These are phyloP conservation scores for Rugonectria rugulosa DNA, from an alignment of 2,329 filamentous ascomycete species.

Conservation along the genomic window DNA sequence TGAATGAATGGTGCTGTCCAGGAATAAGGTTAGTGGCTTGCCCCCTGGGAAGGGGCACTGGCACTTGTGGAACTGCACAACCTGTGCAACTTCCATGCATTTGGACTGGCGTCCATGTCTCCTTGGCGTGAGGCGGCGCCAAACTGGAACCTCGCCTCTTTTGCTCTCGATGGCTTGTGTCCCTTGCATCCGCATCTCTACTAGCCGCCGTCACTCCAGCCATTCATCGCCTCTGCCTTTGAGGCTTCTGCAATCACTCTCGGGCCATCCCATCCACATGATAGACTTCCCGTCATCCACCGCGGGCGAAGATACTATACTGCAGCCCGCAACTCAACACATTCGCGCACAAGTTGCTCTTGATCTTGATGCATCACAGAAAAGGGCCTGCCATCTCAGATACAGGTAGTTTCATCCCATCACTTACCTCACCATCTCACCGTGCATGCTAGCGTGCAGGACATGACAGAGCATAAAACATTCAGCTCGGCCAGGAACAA, in stretches of 20 bases:
- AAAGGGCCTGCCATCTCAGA: too few relatives aligned
- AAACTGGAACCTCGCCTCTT: slow-evolving; percentile 4
- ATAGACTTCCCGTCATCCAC: slow-evolving; percentile 1
- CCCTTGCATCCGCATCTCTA: slow-evolving; percentile 24
- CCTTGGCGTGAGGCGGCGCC: too few relatives aligned
- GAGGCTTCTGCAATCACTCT: slow-evolving; percentile 10
- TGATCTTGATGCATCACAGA: too few relatives aligned
- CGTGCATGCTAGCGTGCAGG: background rate
- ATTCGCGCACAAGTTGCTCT: background rate
- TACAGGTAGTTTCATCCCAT: background rate
- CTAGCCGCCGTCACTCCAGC: slow-evolving; percentile 5
- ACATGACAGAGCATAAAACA: background rate
- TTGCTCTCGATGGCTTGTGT: slow-evolving; percentile 2
- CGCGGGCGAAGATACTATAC: background rate
- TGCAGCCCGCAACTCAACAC: background rate
- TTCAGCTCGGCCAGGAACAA: too few relatives aligned
- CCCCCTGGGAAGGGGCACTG: too few relatives aligned
- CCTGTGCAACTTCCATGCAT: too few relatives aligned
- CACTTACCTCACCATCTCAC: background rate
- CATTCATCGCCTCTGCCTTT: slow-evolving; percentile 10
- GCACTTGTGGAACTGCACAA: too few relatives aligned
- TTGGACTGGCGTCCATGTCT: too few relatives aligned
- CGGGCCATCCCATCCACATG: background rate
- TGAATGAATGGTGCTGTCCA: too few relatives aligned
- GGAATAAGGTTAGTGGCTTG: too few relatives aligned